Conservation (phyloP, 164 flowering plant species). For the Santalum album region DNA sequence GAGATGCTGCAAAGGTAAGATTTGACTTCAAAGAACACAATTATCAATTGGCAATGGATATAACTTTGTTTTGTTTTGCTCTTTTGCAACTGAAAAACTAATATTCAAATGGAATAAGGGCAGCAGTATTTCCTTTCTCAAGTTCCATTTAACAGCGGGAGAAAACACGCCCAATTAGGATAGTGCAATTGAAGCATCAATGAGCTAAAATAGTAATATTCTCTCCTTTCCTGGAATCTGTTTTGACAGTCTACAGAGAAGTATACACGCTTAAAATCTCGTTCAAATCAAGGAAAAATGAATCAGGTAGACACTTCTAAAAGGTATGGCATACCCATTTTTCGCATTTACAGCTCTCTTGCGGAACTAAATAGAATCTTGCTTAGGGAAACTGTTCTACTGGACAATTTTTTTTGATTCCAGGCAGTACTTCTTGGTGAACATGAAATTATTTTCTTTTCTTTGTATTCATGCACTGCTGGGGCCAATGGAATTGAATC, state of each 20-base stretch:
- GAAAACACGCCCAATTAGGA: too few species aligned
- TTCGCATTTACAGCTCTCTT: not conserved
- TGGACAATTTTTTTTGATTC: not conserved
- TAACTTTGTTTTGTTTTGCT: too few species aligned
- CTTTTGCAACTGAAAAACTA: too few species aligned
- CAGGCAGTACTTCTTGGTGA: not conserved
- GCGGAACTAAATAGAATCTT: too few species aligned
- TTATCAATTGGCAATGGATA: too few species aligned
- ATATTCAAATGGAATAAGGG: too few species aligned
- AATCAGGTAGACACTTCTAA: slow-evolving; percentile 5
- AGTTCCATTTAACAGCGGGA: too few species aligned
- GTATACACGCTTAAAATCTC: slow-evolving; percentile 3
- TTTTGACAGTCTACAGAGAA: slow-evolving; percentile 15
- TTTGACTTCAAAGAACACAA: not conserved
- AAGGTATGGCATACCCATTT: slow-evolving; percentile 13
- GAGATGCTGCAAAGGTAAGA: not conserved
- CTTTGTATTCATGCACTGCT: slow-evolving; percentile 6
- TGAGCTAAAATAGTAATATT: not conserved
- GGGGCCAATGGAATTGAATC: slow-evolving; percentile 12
- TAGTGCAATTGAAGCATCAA: not conserved
- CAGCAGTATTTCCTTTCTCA: too few species aligned
- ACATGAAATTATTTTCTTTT: not conserved
- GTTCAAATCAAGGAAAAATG: slow-evolving; percentile 4
- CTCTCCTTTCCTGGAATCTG: not conserved
- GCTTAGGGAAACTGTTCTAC: not conserved